Evolutionary conservation across 164 flowering plant species (phyloP), one percentile per base, ranked within the genome.

Genomic region (Annona cherimola): DNA sequence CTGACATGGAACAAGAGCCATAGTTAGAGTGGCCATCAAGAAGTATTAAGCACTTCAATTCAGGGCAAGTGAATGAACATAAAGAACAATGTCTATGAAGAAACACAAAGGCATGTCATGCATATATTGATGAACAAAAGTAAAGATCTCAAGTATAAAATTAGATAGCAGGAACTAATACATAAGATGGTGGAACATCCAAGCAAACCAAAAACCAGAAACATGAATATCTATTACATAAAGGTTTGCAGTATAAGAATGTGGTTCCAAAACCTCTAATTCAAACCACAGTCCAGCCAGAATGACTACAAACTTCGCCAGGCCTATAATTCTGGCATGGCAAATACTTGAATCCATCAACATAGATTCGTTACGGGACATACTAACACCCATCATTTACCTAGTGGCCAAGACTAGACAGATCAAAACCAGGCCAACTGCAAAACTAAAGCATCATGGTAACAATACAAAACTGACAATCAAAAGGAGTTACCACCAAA

Each of bases 1-100:
- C 87, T 81, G 86, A 61, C 68, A 67, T 61, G 76, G 4, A 75
- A 66, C 14, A 65, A 40, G 64, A 42, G 19, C 20, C 18, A 43
- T 42, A 43, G 46, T 72, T 26, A 74, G 67, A 66, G 3, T 8
- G 18, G 42, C 55, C 5, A 43, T 43, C 43, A 42, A 64, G 6
- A 5, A 62, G 65, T 12, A 35, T 64, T 64, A 16, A 64, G 41
- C 2, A 14, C n/a, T 42, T 40, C n/a, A 2, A 14, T 64, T 14
- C 42, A 64, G 4, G 44, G 12, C 9, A 43, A 45, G n/a, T 1
- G 50, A 12, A 5, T 2, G 12, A 44, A 26, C 9, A 40, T 63
- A 5, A 11, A 63, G 26, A 35, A 40, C 40, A 9, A 63, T 63
- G 14, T 4, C 8, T 11, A 18, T 18, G 5, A 35, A 20, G 42